These are phyloP conservation scores for Luzula sylvatica DNA, from an alignment of 176 grass and related monocot genomes.

Conservation along the genomic window DNA sequence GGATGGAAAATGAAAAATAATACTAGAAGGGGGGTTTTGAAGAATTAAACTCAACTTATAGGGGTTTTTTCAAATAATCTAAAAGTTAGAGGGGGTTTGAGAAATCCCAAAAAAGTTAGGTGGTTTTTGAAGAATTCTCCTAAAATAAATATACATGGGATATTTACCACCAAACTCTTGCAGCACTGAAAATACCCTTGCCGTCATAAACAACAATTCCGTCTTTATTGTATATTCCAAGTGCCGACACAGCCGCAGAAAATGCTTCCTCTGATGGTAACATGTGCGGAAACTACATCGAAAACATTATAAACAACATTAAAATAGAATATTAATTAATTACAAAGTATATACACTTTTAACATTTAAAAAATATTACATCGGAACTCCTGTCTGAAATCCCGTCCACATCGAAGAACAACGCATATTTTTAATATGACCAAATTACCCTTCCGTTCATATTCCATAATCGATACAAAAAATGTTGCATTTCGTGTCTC, in stretches of 20 bases:
- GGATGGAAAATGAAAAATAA: too few relatives aligned
- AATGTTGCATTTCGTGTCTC: too few relatives aligned
- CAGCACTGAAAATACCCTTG: conserved; percentile 92
- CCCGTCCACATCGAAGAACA: conserved; percentile 97
- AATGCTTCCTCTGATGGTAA: conserved; percentile 95
- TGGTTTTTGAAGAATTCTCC: too few relatives aligned
- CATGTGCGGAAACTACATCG: conserved; percentile 85
- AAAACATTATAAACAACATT: conserved; percentile 11
- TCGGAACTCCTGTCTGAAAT: conserved; percentile 73
- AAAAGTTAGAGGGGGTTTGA: background rate
- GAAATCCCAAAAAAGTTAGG: too few relatives aligned
- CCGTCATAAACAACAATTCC: conserved; percentile 95
- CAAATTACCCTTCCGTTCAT: too few relatives aligned
- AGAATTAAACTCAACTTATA: too few relatives aligned
- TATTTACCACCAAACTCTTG: conserved; percentile 92
- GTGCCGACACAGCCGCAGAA: conserved; percentile 81
- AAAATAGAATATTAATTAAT: background rate
- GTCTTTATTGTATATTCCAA: conserved; percentile 91
- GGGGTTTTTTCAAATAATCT: conserved; percentile 8
- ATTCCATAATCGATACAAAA: too few relatives aligned
- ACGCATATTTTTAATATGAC: too few relatives aligned
- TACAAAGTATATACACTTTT: conserved; percentile 27
- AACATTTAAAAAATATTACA: too few relatives aligned
- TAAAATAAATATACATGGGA: conserved; percentile 1
- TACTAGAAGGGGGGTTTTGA: too few relatives aligned